Conservation (phyloP, 352 stramenopile genomes). For the Phytophthora hybrid region DNA sequence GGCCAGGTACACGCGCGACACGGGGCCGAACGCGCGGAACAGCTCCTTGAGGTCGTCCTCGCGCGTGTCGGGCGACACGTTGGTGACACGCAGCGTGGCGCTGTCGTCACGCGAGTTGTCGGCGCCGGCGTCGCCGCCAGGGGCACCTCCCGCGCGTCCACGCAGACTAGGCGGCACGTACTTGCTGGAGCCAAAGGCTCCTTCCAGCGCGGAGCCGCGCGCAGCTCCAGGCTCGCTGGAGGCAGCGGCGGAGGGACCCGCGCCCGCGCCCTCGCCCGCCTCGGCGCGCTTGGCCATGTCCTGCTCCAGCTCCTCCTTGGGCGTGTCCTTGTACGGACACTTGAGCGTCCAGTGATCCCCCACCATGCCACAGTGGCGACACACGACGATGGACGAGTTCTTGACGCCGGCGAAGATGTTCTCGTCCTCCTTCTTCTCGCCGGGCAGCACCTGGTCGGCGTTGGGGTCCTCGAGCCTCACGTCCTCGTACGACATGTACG, state of each 20-base stretch:
- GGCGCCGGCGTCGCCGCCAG: slow-evolving; percentile 41
- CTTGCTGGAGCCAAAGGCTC: slow-evolving; percentile 84
- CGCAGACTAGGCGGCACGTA: slow-evolving; percentile 89
- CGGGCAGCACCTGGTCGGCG: slow-evolving; percentile 85
- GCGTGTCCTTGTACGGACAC: slow-evolving; percentile 92
- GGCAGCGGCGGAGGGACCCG: slow-evolving; percentile 23
- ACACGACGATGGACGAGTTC: slow-evolving; percentile 91
- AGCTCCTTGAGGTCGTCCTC: slow-evolving; percentile 99
- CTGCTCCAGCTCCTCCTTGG: slow-evolving; percentile 77
- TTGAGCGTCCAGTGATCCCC: slow-evolving; percentile 93
- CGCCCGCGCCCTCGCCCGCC: slow-evolving; percentile 28
- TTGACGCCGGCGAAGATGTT: slow-evolving; percentile 89
- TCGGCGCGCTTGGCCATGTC: slow-evolving; percentile 73
- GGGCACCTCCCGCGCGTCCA: slow-evolving; percentile 44
- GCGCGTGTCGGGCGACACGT: slow-evolving; percentile 98
- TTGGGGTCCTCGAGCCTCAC: slow-evolving; percentile 87
- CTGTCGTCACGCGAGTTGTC: slow-evolving; percentile 68
- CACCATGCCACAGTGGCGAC: slow-evolving; percentile 91
- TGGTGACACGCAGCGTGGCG: slow-evolving; percentile 98
- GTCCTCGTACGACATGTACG: slow-evolving; percentile 88
- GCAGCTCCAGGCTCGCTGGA: slow-evolving; percentile 30
- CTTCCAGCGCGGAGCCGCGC: slow-evolving; percentile 65
- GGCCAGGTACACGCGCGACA: slow-evolving; percentile 97
- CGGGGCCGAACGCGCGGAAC: slow-evolving; percentile 97
- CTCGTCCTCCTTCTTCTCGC: slow-evolving; percentile 91